Evolutionary conservation across 352 stramenopile species (phyloP), one percentile per base, ranked within the genome.

Genomic region (Phytophthora palmivora): DNA sequence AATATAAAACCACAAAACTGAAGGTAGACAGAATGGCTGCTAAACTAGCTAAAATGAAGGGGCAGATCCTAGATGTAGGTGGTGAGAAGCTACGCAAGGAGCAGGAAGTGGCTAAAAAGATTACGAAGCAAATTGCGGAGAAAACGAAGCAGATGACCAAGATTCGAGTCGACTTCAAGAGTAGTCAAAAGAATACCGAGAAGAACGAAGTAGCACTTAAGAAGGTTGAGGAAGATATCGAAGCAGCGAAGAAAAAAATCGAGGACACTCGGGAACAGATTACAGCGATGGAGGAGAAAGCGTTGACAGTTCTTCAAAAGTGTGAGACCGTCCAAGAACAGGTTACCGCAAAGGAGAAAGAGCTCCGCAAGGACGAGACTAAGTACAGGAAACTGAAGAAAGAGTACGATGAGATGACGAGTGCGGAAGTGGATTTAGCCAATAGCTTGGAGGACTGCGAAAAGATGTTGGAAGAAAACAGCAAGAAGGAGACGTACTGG

Each of bases 41-140:
- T 0, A 75, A 92, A 45, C 88, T 99, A 7, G 83, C 87, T 5
- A 87, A 92, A 24, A 70, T 99, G 6, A 98, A 99, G 74, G 92
- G 98, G 32, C 81, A 89, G 28, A 99, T 99, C 63, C 74, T 99
- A 0, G 92, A 98, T 62, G 93, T 98, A 37, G 97, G 97, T 45
- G 96, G 97, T 24, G 81, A 83, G 24, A 96, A 97, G 59, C 67
- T 99, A 18, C 98, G 98, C 50, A 97, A 98, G 58, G 92, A 98
- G 65, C 87, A 98, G 56, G 91, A 96, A 44, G 88, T 91, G 19
- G 74, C 88, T 0, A 80, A 88, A 22, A 92, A 91, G 52, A 88
- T 94, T 36, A 82, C 78, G 0, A 90, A 90, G 55, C 73, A 92
- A 42, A 95, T 97, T 33, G 87, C 96, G 15, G 82, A 88, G n/a